A percentile compares a stretch with the other conserved stretches of the same genome.
Evolutionary conservation across 177 flowering plant genomes (phyloP).

Genomic region (Tripterygium wilfordii): DNA sequence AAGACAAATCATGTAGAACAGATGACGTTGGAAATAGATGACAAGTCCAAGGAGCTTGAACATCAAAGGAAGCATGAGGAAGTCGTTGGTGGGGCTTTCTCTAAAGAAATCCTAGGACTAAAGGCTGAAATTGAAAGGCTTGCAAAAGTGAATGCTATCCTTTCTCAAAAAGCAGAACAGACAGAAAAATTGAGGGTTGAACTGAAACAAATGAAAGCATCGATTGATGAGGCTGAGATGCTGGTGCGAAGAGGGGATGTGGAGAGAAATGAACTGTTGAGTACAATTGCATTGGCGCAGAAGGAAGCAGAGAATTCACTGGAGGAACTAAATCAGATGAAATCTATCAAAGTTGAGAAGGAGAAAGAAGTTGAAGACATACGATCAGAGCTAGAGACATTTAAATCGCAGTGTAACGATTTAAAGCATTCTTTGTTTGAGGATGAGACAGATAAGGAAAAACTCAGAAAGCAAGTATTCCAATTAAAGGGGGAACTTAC

Average conservation of each 20-base stretch:
- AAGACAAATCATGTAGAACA: slow-evolving; percentile 32
- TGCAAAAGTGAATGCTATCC: slow-evolving; percentile 22
- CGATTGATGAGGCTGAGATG: slow-evolving; percentile 32
- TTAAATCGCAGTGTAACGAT: slow-evolving; percentile 41
- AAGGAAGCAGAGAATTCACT: slow-evolving; percentile 42
- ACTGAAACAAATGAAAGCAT: slow-evolving; percentile 29
- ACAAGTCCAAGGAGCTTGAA: slow-evolving; percentile 46
- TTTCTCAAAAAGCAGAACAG: slow-evolving; percentile 29
- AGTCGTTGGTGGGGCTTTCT: slow-evolving; percentile 25
- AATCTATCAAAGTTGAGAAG: slow-evolving; percentile 43
- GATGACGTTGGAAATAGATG: slow-evolving; percentile 35
- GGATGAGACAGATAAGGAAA: slow-evolving; percentile 67
- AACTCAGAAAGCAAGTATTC: slow-evolving; percentile 48
- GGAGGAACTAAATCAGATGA: slow-evolving; percentile 38
- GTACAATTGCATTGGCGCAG: slow-evolving; percentile 28
- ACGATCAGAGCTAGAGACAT: slow-evolving; percentile 43
- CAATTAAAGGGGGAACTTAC: slow-evolving; percentile 46
- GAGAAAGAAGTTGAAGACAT: slow-evolving; percentile 29
- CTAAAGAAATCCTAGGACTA: slow-evolving; percentile 40
- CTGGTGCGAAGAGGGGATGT: slow-evolving; percentile 32
- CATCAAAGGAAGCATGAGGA: slow-evolving; percentile 37
- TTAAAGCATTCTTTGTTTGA: slow-evolving; percentile 43
- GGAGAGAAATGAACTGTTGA: slow-evolving; percentile 43
- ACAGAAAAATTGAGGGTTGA: slow-evolving; percentile 28
- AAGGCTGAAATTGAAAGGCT: slow-evolving; percentile 45